phyloP scores from a whole-genome alignment of 2,329 filamentous ascomycete species.

The Xylariaceae sp. region DNA sequence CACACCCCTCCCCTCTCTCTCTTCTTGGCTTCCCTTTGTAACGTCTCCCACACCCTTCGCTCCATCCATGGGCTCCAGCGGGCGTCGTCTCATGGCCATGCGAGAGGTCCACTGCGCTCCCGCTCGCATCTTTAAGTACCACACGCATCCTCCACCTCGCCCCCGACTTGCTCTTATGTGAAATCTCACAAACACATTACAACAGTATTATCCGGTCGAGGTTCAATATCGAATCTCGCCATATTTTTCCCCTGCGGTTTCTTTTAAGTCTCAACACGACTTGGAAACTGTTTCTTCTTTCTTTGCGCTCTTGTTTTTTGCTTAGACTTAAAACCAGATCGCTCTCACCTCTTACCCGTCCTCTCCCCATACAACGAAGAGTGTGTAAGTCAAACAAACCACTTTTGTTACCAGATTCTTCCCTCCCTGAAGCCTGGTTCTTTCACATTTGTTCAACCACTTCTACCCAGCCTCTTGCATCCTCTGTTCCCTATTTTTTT shows the following conservation, averaged over 20 bases:
- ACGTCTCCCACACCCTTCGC: conserved; percentile 24
- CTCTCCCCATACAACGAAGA: not conserved
- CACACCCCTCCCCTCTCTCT: conserved; percentile 11
- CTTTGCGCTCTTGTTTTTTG: not conserved
- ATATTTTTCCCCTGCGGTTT: conserved; percentile 19
- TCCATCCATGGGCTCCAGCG: conserved; percentile 27
- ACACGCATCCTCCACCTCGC: conserved; percentile 26
- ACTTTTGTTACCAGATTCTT: conserved; percentile 14
- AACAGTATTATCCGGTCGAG: conserved; percentile 25
- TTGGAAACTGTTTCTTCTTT: conserved; percentile 8
- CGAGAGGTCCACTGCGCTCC: too few species aligned
- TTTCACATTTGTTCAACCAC: not conserved
- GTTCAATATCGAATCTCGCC: conserved; percentile 23
- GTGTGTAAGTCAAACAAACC: conserved; percentile 16
- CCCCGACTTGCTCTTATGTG: conserved; percentile 25
- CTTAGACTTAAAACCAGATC: not conserved
- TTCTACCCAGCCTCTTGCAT: not conserved
- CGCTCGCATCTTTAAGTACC: conserved; percentile 31
- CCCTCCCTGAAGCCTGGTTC: not conserved
- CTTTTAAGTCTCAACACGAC: conserved; percentile 14
- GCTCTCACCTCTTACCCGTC: not conserved
- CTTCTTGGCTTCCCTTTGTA: conserved; percentile 15
- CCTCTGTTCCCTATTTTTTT: not conserved
- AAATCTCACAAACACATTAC: too few species aligned
- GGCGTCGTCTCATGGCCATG: conserved; percentile 25